Conservation (phyloP, 148 eudicot genomes). For the Suaeda aralocaspica region DNA sequence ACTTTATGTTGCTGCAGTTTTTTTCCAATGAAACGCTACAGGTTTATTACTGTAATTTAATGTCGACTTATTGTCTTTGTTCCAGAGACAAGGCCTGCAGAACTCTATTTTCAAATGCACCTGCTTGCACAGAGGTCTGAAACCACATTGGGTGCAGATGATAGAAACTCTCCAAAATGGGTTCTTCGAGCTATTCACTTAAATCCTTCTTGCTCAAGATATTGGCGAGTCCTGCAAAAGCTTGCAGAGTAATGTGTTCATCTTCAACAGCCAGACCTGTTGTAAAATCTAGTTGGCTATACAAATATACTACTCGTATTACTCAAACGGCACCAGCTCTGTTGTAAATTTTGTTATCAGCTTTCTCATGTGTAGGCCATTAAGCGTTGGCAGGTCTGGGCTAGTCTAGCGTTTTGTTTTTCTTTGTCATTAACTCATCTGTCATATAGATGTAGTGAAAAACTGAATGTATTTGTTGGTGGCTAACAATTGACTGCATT, state of each 20-base stretch:
- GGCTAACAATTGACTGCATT: too few species aligned
- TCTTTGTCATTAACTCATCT: too few species aligned
- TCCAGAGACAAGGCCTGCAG: constrained; percentile 71
- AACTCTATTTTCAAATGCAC: constrained; percentile 80
- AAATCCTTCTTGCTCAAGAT: constrained; percentile 78
- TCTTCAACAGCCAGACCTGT: not conserved
- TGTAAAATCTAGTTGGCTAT: not conserved
- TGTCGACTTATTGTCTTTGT: not conserved
- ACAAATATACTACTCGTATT: too few species aligned
- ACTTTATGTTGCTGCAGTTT: not conserved
- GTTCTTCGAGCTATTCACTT: constrained; percentile 72
- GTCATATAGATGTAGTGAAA: too few species aligned
- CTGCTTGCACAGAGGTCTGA: constrained; percentile 48
- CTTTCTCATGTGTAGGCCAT: not conserved
- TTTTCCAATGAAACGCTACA: too few species aligned
- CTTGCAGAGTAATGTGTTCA: constrained; percentile 22
- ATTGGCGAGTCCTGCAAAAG: constrained; percentile 63
- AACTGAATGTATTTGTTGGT: too few species aligned
- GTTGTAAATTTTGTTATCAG: not conserved
- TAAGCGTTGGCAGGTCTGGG: too few species aligned
- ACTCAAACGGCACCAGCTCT: too few species aligned
- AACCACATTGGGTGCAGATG: constrained; percentile 27
- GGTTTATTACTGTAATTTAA: not conserved
- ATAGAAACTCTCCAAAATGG: constrained; percentile 45
- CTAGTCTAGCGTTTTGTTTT: too few species aligned